Evolutionary conservation across 2,329 filamentous ascomycete genomes (phyloP), one percentile per base, ranked within the genome.

Genomic region (Diplodia scrobiculata): DNA sequence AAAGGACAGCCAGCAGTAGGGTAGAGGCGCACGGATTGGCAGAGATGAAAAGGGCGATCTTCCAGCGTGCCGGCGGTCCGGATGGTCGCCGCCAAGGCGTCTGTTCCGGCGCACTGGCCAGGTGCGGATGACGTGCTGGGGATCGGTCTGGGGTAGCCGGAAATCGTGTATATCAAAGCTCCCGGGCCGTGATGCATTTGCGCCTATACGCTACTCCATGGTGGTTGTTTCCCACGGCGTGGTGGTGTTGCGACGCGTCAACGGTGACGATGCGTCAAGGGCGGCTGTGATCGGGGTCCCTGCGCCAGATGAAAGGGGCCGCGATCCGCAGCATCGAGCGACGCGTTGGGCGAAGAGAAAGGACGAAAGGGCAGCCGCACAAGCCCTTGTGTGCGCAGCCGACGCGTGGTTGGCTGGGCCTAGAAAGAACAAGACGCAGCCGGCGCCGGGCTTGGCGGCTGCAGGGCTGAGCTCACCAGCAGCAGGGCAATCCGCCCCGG

Each of bases 121-220:
- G 58, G 45, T 4, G 21, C 5, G 58, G 58, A 62, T 62, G 58
- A 50, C 58, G 58, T 62, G 58, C 58, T 51, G 29, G 45, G 45
- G 58, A 62, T 62, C 58, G 6, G 45, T 62, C 58, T 62, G 58
- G 58, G 58, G 58, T 62, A 62, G 38, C 45, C 34, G 29, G 45
- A 5, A 50, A 62, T 62, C 58, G 14, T 45, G 17, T 36, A 62
- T 50, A 62, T 62, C 58, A 62, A 62, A 62, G 58, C 58, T 62
- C 14, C 45, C 27, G 25, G 41, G 45, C 58, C 45, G 41, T 36
- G 4, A 14, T 38, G n/a, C 38, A 36, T 50, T n/a, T 9, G 9
- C 11, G 25, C n/a, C 5, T 36, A 27, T 17, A 19, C 36, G 25
- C 17, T 36, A 25, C 29, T 59, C 17, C 14, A 13, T 27, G 25